phyloP scores from a whole-genome alignment of 345 rosid species.

The Eucalyptus sp. region DNA sequence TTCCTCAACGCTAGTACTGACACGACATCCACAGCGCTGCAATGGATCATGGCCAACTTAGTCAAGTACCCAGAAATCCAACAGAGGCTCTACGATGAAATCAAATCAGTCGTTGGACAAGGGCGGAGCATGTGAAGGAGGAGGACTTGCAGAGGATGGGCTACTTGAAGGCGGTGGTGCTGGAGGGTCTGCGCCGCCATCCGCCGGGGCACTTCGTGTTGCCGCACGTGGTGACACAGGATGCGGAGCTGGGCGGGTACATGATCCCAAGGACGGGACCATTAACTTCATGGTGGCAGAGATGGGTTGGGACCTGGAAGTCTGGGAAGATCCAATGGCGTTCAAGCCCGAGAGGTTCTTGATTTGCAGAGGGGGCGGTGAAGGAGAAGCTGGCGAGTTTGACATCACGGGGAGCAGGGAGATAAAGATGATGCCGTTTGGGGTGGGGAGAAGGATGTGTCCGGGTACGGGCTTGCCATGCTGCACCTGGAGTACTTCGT shows the following conservation, averaged over 20 bases:
- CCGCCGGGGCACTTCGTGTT: not conserved
- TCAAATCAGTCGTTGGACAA: not conserved
- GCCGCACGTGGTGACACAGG: not conserved
- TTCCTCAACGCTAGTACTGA: not conserved
- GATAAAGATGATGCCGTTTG: not conserved
- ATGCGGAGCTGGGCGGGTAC: not conserved
- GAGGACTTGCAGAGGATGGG: not conserved
- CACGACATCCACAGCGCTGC: not conserved
- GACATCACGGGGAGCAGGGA: not conserved
- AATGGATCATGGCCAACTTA: not conserved
- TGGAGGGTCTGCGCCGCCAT: not conserved
- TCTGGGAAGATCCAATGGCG: not conserved
- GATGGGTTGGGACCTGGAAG: not conserved
- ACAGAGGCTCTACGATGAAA: not conserved
- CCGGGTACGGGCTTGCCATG: not conserved
- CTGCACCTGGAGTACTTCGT: conserved; percentile 1
- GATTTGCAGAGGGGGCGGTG: not conserved
- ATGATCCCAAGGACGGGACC: not conserved
- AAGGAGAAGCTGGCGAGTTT: not conserved
- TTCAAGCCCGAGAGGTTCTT: not conserved
- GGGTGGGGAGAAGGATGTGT: conserved; percentile 1
- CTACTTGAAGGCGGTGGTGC: not conserved
- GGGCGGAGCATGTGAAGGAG: not conserved
- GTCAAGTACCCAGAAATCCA: not conserved
- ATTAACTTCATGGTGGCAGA: not conserved